These are phyloP conservation scores for Aspergillus ostianus DNA, from an alignment of 495 filamentous ascomycete species.

Conservation along the genomic window DNA sequence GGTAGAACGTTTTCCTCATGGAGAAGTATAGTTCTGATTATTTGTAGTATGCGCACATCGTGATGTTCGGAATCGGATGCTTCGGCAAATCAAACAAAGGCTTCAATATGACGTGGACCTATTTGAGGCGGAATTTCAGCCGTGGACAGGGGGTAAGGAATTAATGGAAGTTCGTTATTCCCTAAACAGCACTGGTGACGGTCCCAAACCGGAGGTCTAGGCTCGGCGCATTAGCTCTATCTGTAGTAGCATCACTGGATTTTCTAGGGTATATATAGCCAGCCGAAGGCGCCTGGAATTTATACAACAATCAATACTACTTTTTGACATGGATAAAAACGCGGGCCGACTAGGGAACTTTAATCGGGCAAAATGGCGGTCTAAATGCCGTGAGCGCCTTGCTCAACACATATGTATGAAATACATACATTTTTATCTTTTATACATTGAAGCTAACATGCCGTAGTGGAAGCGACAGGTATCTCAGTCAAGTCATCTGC, in stretches of 20 bases:
- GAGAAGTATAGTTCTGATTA: background rate
- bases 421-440: background rate
- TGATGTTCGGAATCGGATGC: conserved; percentile 4
- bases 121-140: conserved; percentile 10
- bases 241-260: background rate
- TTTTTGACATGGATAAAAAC: conserved; percentile 3
- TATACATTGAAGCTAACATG: background rate
- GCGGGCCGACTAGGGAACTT: background rate
- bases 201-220: background rate
- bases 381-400: conserved; percentile 5
- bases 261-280: no score
- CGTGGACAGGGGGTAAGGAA: conserved; percentile 2
- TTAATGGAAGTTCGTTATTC: conserved; percentile 5
- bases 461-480: conserved; percentile 5
- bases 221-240: background rate
- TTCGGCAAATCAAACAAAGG: background rate
- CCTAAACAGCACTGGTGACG: background rate
- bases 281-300: no score
- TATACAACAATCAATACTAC: background rate
- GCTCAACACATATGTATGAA: conserved; percentile 11
- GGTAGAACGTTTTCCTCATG: background rate
- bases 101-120: conserved; percentile 1
- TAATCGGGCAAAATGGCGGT: conserved; percentile 5
- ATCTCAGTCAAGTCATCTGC: conserved; percentile 4
- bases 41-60: conserved; percentile 5